Evolutionary conservation across 2,329 filamentous ascomycete genomes (phyloP), one percentile per base, ranked within the genome.

Genomic region (Setomelanomma holmii): DNA sequence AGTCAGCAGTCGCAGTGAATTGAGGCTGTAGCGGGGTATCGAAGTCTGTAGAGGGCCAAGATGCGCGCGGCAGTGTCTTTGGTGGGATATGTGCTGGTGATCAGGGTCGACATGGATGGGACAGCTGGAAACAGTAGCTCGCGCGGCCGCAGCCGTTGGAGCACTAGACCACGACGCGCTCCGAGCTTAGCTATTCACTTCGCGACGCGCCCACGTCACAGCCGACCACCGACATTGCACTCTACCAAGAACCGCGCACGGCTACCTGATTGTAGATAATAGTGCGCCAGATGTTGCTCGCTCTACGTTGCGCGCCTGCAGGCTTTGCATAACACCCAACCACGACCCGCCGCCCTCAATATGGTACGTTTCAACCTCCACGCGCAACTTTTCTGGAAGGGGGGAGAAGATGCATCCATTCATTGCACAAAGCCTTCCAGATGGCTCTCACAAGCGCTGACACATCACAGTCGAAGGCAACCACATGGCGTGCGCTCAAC

Each of bases 401-500:
- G n/a, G n/a, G n/a, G n/a, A n/a, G n/a, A n/a, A n/a, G n/a, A n/a
- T n/a, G n/a, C 12, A 5, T n/a, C 34, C 12, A n/a, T 16, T 7
- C 11, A 10, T 7, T 17, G 34, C 34, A 16, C 23, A 35, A 53
- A 39, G 45, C 34, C 45, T 34, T 33, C 45, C 22, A 34, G 34
- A 22, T 22, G 23, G 5, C 40, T 4, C 19, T 20, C 33, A 21
- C 21, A 20, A 7, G 4, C 2, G 21, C 58, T 63, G 16, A 64
- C 55, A 45, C 16, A 14, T 3, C 40, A 27, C 53, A 76, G 74
- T 72, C 74, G 33, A 66, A 64, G 27, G 64, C 58, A 21, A 64
- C 63, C 4, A 45, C 86, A 66, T 98, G 96, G 78, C 86, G 89
- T 67, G 91, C 93, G 46, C 87, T 97, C 75, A 99, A 99, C 73